Evolutionary conservation across 2,329 filamentous ascomycete genomes (phyloP).

Genomic region (Plenodomus tracheiphilus): DNA sequence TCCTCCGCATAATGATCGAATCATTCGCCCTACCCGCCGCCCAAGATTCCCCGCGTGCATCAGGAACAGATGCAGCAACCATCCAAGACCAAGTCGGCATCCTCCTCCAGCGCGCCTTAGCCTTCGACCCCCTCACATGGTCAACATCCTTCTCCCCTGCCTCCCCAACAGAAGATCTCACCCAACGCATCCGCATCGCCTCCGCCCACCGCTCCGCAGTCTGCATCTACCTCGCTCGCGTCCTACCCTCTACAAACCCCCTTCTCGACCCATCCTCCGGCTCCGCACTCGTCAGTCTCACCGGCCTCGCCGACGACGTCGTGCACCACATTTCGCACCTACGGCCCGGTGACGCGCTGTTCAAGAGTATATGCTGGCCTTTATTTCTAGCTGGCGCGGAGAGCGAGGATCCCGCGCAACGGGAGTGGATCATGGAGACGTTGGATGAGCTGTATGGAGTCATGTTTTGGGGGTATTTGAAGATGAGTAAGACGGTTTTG

Average conservation of each 20-base stretch:
- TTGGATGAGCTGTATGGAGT: conserved; percentile 38
- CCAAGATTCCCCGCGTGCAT: conserved; percentile 12
- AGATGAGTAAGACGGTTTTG: conserved; percentile 40
- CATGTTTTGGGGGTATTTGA: conserved; percentile 45
- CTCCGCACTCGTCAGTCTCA: conserved; percentile 41
- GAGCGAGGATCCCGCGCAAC: conserved; percentile 51
- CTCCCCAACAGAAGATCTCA: conserved; percentile 38
- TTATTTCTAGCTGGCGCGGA: conserved; percentile 63
- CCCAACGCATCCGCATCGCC: conserved; percentile 41
- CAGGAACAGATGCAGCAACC: conserved; percentile 8
- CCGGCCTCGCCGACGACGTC: conserved; percentile 53
- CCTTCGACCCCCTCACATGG: conserved; percentile 41
- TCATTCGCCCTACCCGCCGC: conserved; percentile 40
- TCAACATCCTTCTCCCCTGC: conserved; percentile 34
- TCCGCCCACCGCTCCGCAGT: conserved; percentile 46
- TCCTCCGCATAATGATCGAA: conserved; percentile 43
- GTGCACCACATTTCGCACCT: conserved; percentile 56
- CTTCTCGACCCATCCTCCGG: conserved; percentile 46
- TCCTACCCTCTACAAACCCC: conserved; percentile 35
- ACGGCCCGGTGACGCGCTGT: conserved; percentile 54
- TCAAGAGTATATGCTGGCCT: conserved; percentile 65
- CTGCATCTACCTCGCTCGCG: conserved; percentile 44
- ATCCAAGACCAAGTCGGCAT: conserved; percentile 30
- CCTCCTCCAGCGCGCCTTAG: conserved; percentile 30
- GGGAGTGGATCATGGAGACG: conserved; percentile 57